Evolutionary conservation across 257 asterid species (phyloP).

Genomic region (Agastache rugosa): DNA sequence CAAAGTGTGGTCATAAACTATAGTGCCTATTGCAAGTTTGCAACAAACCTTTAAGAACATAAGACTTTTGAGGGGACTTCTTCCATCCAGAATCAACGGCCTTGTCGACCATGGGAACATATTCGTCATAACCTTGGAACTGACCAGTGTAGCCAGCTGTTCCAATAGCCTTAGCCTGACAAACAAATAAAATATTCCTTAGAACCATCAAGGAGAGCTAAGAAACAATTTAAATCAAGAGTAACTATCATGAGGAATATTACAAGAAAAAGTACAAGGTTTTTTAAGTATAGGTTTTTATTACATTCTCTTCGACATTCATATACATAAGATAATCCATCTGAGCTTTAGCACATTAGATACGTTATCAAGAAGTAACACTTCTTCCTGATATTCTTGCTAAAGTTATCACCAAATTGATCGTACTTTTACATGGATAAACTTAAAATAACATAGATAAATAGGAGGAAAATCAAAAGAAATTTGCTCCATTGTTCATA

Average conservation of each 20-base stretch:
- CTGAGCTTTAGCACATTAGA: slow-evolving; percentile 1
- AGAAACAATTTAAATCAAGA: neutral
- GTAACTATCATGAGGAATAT: neutral
- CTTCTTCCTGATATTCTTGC: slow-evolving; percentile 11
- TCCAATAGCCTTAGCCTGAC: slow-evolving; percentile 85
- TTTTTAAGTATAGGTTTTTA: neutral
- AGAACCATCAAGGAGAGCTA: slow-evolving; percentile 3
- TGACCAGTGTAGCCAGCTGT: slow-evolving; percentile 53
- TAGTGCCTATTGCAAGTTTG: slow-evolving; percentile 11
- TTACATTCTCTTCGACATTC: slow-evolving; percentile 17
- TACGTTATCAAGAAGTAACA: neutral
- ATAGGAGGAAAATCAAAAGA: slow-evolving; percentile 3
- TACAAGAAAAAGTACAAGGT: neutral
- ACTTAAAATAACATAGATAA: neutral
- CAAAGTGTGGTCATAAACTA: neutral
- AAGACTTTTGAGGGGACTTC: slow-evolving; percentile 66
- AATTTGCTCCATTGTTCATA: neutral
- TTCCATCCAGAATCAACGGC: slow-evolving; percentile 93
- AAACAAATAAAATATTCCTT: slow-evolving; percentile 26
- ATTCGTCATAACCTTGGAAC: slow-evolving; percentile 86
- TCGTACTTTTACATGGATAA: neutral
- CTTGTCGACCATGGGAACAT: slow-evolving; percentile 99
- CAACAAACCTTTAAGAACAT: slow-evolving; percentile 61
- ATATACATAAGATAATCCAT: neutral
- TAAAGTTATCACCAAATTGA: slow-evolving; percentile 4